Evolutionary conservation across 108 stramenopile species (phyloP), one percentile per base, ranked within the genome.

Genomic region (Stephanodiscus minutulus): DNA sequence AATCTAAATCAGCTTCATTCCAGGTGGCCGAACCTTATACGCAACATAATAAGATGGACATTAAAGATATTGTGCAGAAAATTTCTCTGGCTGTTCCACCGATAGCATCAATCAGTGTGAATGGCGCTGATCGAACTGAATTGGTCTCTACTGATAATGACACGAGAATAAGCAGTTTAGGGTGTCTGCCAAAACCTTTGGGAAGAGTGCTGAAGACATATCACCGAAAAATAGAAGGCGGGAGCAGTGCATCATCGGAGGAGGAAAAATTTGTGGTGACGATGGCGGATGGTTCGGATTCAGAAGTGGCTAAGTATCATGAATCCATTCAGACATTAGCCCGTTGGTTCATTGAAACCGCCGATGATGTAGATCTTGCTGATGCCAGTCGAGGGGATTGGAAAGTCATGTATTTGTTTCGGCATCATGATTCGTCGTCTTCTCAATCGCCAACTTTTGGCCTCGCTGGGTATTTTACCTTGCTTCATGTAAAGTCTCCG

Each of bases 401-500:
- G 83, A 81, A 52, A 31, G 67, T 74, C 5, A 21, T 83, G 48
- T 83, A 81, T 63, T 58, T 83, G 7, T 83, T 79, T 54, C 77
- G 74, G 29, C 59, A 53, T 12, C 82, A 75, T n/a, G 47, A 68
- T 13, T 31, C 41, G 27, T 39, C 46, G 35, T 21, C 72, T 18
- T 58, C 35, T 55, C 55, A 17, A 39, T 46, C 36, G 22, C 20
- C 20, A 18, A 31, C 58, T 20, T 12, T 77, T 28, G 67, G 75
- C 13, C 60, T 83, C n/a, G 83, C 76, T 17, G 83, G 83, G 27
- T 83, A 83, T 76, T 61, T 68, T 12, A 83, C 83, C 11, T 59
- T 83, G n/a, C 72, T 81, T 82, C 84, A 87, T 58, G 87, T 95
- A 57, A 64, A 81, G 68, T 78, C 90, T 9, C 91, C 90, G 52